These are phyloP conservation scores for Hericium erinaceus DNA, from an alignment of 768 basidiomycete species.

Conservation along the genomic window DNA sequence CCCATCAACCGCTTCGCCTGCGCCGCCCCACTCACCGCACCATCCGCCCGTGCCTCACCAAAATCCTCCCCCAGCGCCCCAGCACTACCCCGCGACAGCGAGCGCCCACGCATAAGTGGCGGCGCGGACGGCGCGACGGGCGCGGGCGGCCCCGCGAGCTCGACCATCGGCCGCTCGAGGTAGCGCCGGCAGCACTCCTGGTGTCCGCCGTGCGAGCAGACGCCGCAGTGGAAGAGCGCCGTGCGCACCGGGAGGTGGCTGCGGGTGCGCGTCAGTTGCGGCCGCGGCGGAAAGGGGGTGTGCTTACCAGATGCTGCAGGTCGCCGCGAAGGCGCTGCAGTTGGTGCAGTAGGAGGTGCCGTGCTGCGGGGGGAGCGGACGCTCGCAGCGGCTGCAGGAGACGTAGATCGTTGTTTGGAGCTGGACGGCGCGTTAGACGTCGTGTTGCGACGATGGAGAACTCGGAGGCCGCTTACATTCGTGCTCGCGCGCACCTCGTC, in stretches of 20 bases:
- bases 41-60: constrained; percentile 3
- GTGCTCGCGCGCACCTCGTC: constrained; percentile 46
- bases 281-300: background rate
- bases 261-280: constrained; percentile 1
- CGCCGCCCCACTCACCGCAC: constrained; percentile 2
- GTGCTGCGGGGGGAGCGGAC: constrained; percentile 42
- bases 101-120: constrained; percentile 6
- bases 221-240: constrained; percentile 63
- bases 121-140: constrained; percentile 12
- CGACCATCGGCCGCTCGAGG: constrained; percentile 45
- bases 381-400: constrained; percentile 59
- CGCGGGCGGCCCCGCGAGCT: constrained; percentile 26
- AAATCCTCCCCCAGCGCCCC: constrained; percentile 10
- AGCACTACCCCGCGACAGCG: constrained; percentile 15
- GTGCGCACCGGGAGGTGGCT: constrained; percentile 73
- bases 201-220: constrained; percentile 78
- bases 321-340: constrained; percentile 39
- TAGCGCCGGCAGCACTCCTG: constrained; percentile 68
- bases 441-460: background rate
- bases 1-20: constrained; percentile 28
- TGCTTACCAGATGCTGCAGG: constrained; percentile 69
- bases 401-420: constrained; percentile 66
- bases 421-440: constrained; percentile 26
- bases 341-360: constrained; percentile 45
- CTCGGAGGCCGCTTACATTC: constrained; percentile 31